Conservation (phyloP, 345 rosid genomes). For the Ceriops decandra region DNA sequence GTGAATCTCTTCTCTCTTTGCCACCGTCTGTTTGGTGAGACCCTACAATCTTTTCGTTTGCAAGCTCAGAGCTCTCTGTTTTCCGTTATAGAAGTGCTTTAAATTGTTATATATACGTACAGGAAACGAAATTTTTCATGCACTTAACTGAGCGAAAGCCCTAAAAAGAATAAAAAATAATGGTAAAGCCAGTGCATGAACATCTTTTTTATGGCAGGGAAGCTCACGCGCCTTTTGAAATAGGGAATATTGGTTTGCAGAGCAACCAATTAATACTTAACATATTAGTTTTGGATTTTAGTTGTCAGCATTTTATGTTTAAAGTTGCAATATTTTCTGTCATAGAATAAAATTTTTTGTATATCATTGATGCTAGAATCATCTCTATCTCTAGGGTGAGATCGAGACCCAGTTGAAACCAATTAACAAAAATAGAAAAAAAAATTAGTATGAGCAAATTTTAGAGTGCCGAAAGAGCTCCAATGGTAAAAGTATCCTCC, state of each 20-base stretch:
- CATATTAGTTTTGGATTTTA: no score
- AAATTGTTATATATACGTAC: neutral
- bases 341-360: no score
- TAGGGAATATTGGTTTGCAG: no score
- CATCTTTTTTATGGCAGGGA: neutral
- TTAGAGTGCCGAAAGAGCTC: neutral
- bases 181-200: neutral
- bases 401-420: no score
- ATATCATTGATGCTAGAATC: no score
- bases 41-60: neutral
- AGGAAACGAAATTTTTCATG: neutral
- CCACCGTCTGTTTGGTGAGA: neutral
- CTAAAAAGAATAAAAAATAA: neutral
- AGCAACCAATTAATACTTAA: no score
- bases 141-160: neutral
- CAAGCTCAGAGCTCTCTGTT: neutral
- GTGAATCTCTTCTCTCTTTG: neutral
- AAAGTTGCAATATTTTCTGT: no score
- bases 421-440: no score
- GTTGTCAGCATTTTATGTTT: no score
- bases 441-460: no score
- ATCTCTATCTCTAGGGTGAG: no score
- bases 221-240: slow-evolving; percentile 1
- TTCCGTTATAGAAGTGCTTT: neutral
- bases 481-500: slow-evolving; percentile 9